Evolutionary conservation across 495 filamentous ascomycete species (phyloP).

Genomic region (Hypoxylon fragiforme): DNA sequence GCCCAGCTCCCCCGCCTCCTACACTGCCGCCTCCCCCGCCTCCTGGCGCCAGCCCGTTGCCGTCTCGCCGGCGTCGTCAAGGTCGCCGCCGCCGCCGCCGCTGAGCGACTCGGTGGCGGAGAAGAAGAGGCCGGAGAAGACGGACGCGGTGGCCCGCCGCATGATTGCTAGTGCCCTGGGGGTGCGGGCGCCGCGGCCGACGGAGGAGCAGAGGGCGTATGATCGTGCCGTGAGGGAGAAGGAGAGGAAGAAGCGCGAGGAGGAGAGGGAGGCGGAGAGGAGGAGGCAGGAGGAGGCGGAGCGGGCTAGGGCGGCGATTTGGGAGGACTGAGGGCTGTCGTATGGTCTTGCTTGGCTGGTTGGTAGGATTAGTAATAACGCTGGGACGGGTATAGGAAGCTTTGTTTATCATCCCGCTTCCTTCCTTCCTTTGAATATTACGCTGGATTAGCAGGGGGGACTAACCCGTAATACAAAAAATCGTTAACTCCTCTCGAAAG

Average conservation of each 20-base stretch:
- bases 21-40: slow-evolving; percentile 25
- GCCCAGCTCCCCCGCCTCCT: slow-evolving; percentile 61
- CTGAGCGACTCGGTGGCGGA: slow-evolving; percentile 21
- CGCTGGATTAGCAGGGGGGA: no score
- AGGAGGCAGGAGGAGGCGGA: slow-evolving; percentile 69
- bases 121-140: slow-evolving; percentile 76
- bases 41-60: not conserved
- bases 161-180: slow-evolving; percentile 91
- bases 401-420: no score
- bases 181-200: slow-evolving; percentile 75
- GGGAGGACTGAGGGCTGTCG: slow-evolving; percentile 66
- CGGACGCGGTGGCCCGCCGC: slow-evolving; percentile 84
- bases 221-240: slow-evolving; percentile 82
- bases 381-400: no score
- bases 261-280: slow-evolving; percentile 67
- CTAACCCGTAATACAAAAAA: no score
- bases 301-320: slow-evolving; percentile 72
- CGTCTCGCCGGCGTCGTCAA: slow-evolving; percentile 27
- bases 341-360: no score
- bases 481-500: no score
- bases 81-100: no score
- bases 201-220: slow-evolving; percentile 87
- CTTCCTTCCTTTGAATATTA: no score
- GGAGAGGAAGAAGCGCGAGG: slow-evolving; percentile 76
- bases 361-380: no score